Base-by-base conservation (phyloP, 108 stramenopile genomes). In the Cyclotella atomus region DNA sequence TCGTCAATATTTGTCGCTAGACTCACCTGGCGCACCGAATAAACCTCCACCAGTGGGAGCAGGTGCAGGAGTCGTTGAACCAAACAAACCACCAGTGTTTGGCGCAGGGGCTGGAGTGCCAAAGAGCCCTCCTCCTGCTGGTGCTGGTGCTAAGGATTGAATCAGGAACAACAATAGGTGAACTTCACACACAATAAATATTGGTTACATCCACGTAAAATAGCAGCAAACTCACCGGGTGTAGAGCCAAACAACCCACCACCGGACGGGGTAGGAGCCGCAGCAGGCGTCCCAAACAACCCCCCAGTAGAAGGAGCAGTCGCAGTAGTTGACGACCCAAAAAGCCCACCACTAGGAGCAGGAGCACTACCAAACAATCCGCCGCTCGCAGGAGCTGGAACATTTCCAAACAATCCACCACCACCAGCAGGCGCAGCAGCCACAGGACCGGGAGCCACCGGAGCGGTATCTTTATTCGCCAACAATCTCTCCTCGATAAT, bases 51-150 rank as follows among this genome's bases (percentile, higher is more conserved):
- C n/a, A n/a, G n/a, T n/a, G n/a, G n/a, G n/a, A n/a, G n/a, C n/a
- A n/a, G n/a, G n/a, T n/a, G n/a, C n/a, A n/a, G n/a, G n/a, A n/a
- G n/a, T n/a, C n/a, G n/a, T 41, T 41, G 38, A 41, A 0, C 85
- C 89, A 73, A 87, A 90, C 35, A 83, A 59, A 17, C 86, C 84
- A 38, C 83, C 83, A 23, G 86, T 16, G 21, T 87, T 71, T 16
- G 87, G 85, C 23, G 86, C 80, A 0, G 85, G 81, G 12, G 38
- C 38, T 41, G 38, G 9, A 41, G 38, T n/a, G n/a, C n/a, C n/a
- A n/a, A n/a, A n/a, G n/a, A n/a, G n/a, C n/a, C n/a, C n/a, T n/a
- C 74, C 70, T 30, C 34, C 27, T 9, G 77, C 56, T 9, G 85
- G 81, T 50, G 88, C 85, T n/a, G 81, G 67, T 1, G 82, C 33